Evolutionary conservation across 2,329 filamentous ascomycete species (phyloP).

Genomic region (Colletotrichum cuscutae): DNA sequence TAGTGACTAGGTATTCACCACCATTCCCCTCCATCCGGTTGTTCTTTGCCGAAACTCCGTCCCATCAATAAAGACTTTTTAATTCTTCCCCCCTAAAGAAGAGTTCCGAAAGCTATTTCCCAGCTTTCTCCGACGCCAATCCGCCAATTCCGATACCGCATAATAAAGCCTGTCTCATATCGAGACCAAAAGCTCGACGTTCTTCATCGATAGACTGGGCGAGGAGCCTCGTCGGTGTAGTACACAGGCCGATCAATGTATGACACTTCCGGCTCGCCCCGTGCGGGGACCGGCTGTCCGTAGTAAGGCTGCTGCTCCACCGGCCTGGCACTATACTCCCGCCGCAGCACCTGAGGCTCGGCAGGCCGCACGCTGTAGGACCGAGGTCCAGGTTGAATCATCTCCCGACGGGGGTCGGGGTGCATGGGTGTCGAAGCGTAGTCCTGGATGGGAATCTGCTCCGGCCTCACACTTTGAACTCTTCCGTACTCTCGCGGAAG

Average conservation of each 20-base stretch:
- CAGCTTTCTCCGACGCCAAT: background rate
- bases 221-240: constrained; percentile 54
- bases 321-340: constrained; percentile 54
- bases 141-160: background rate
- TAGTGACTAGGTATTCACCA: background rate
- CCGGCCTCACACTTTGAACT: constrained; percentile 54
- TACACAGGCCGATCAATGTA: constrained; percentile 58
- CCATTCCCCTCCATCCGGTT: background rate
- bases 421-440: constrained; percentile 53
- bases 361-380: constrained; percentile 47
- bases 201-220: constrained; percentile 48
- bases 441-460: constrained; percentile 54
- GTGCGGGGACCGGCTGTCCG: constrained; percentile 44
- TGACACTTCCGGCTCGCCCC: constrained; percentile 51
- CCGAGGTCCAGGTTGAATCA: constrained; percentile 40
- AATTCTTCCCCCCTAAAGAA: background rate
- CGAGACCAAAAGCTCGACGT: background rate
- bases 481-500: constrained; percentile 54
- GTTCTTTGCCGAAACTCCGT: constrained; percentile 5
- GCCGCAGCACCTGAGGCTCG: constrained; percentile 42
- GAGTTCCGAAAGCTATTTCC: background rate
- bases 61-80: background rate
- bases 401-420: constrained; percentile 51
- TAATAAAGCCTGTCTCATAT: background rate
- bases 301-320: constrained; percentile 53